Evolutionary conservation across 2,329 filamentous ascomycete species (phyloP), one percentile per base, ranked within the genome.

Genomic region (Cyphellophora attinorum): DNA sequence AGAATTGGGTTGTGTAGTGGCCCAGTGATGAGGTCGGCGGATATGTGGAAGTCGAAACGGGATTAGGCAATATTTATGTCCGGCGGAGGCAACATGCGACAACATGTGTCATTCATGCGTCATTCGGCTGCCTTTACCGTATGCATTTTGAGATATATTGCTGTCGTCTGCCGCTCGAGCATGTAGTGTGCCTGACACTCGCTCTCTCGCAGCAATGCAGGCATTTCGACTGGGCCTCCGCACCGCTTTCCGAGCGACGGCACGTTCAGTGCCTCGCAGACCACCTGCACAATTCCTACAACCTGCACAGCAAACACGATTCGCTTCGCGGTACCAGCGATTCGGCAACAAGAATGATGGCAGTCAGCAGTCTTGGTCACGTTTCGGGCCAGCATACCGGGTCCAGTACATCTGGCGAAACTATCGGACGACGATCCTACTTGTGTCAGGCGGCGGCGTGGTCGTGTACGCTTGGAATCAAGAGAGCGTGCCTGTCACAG

Each of bases 401-500:
- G 35, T 35, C 11, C 44, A 47, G 37, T 46, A 44, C 27, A 25
- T 49, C 18, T 50, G 46, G 46, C 33, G 43, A 13, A 44, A 40
- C 19, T 46, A 49, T 31, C 41, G 39, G 19, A 42, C 17, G 12
- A 27, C 33, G 2, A 29, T 49, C 14, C 21, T 46, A 10, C 28
- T 45, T 16, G 46, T 57, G 3, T 38, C 55, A 3, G 44, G 72
- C 5, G 67, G 60, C 3, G 53, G 58, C 2, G 56, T 57, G 0
- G 51, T 57, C 2, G 53, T 74, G 37, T 76, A 76, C 47, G 47
- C 71, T 12, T 68, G 61, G 48, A 76, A 76, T 40, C 58, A 71
- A 3, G 74, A 78, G 40, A 57, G 61, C 19, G 72, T 48, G 3
- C 44, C 66, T 54, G 55, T 74, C 34, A 73, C 71, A 2, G 68